Percentiles rank a stretch among this genome's conserved stretches.
These are phyloP conservation scores for Cyberlindnera mycetangii DNA, from an alignment of 805 yeast species.

Conservation along the genomic window DNA sequence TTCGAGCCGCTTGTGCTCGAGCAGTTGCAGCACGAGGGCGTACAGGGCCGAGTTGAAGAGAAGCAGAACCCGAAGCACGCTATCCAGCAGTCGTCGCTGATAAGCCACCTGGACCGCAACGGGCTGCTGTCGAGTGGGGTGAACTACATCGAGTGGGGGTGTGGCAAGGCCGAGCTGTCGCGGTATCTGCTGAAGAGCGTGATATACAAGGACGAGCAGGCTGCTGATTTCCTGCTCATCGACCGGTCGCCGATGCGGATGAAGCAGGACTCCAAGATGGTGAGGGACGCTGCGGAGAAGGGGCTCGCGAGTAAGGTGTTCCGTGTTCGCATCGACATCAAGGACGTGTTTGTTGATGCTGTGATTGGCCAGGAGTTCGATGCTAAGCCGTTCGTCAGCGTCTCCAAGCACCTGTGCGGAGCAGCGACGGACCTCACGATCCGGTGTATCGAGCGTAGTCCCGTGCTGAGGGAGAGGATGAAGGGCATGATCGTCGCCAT, in stretches of 20 bases:
- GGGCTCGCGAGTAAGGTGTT: conserved; percentile 29
- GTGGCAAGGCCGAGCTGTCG: conserved; percentile 85
- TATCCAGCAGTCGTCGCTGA: conserved; percentile 75
- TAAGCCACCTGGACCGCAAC: conserved; percentile 55
- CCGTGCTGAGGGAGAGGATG: conserved; percentile 31
- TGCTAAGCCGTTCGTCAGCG: conserved; percentile 43
- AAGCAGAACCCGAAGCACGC: conserved; percentile 70
- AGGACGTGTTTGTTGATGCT: conserved; percentile 58
- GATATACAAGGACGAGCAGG: conserved; percentile 19
- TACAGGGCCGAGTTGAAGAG: conserved; percentile 30
- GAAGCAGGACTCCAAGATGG: conserved; percentile 73
- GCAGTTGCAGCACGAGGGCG: conserved; percentile 27
- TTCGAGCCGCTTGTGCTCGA: conserved; percentile 30
- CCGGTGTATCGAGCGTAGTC: conserved; percentile 50
- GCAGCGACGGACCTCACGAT: conserved; percentile 89
- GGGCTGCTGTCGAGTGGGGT: conserved; percentile 35
- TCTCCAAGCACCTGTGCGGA: conserved; percentile 91
- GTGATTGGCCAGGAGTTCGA: conserved; percentile 34
- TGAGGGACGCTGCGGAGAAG: conserved; percentile 44
- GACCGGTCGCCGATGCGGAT: conserved; percentile 77
- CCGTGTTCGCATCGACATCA: conserved; percentile 73
- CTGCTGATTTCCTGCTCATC: conserved; percentile 50
- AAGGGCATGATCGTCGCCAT: conserved; percentile 77
- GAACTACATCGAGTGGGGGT: conserved; percentile 76
- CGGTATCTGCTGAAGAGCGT: conserved; percentile 49